These are phyloP conservation scores for Cystofilobasidium ferigula DNA, from an alignment of 768 basidiomycete genomes.

Conservation along the genomic window DNA sequence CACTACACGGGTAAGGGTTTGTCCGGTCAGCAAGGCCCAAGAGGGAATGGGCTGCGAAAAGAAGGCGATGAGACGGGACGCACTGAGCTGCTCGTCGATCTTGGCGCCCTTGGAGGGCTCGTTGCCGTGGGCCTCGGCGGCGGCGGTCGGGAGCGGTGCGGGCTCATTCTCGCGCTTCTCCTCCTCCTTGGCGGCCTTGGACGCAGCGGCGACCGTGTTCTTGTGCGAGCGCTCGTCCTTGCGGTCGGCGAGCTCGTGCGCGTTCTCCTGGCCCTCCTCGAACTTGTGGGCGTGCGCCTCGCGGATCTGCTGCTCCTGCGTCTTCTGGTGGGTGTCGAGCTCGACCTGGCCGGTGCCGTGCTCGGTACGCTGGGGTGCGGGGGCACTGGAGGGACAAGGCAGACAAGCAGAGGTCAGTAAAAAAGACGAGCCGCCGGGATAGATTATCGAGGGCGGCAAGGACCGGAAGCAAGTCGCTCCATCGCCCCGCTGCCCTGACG, in stretches of 20 bases:
- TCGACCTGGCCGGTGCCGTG: too few relatives aligned
- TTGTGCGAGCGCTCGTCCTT: constrained; percentile 18
- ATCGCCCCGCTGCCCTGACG: too few relatives aligned
- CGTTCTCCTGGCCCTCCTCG: constrained; percentile 18
- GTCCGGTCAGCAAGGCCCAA: not conserved
- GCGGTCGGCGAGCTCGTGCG: constrained; percentile 16
- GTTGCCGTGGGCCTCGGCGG: constrained; percentile 24
- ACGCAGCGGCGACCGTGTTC: constrained; percentile 17
- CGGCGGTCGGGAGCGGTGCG: constrained; percentile 17
- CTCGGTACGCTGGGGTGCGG: too few relatives aligned
- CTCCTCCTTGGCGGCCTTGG: constrained; percentile 15
- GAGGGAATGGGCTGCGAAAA: not conserved
- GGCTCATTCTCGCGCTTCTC: constrained; percentile 9
- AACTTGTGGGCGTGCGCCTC: constrained; percentile 4
- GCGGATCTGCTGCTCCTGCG: constrained; percentile 4
- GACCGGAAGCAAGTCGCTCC: too few relatives aligned
- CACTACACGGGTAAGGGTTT: not conserved
- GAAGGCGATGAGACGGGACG: not conserved
- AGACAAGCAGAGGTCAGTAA: too few relatives aligned
- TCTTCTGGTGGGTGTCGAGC: constrained; percentile 10
- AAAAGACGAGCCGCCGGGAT: too few relatives aligned
- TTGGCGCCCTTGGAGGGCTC: constrained; percentile 22
- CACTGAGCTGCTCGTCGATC: constrained; percentile 23
- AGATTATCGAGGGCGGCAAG: too few relatives aligned
- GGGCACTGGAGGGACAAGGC: too few relatives aligned